Percentiles rank a stretch among this genome's conserved stretches.
Evolutionary conservation across 768 basidiomycete genomes (phyloP).

Genomic region (Gloeophyllum trabeum): DNA sequence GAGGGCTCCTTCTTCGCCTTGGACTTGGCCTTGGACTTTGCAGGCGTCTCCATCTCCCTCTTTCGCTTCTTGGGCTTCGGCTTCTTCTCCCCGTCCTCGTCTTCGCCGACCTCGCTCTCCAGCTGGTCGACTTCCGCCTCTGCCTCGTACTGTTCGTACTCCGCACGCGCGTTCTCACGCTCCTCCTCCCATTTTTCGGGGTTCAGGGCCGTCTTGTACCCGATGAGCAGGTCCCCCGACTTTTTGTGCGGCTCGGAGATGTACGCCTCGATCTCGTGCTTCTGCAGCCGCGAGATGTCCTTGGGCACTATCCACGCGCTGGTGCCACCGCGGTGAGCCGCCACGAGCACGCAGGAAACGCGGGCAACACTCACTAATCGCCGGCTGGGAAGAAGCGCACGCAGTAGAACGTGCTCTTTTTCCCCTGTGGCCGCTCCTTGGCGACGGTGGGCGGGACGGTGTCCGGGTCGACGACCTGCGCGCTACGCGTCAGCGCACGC

Average conservation of each 20-base stretch:
- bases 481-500: constrained; percentile 1
- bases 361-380: constrained; percentile 65
- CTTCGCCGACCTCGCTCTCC: constrained; percentile 39
- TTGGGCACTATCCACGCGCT: constrained; percentile 81
- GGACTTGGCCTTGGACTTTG: constrained; percentile 29
- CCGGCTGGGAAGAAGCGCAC: constrained; percentile 88
- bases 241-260: constrained; percentile 70
- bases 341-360: constrained; percentile 5
- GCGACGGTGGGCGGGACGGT: constrained; percentile 47
- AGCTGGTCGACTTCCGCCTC: constrained; percentile 62
- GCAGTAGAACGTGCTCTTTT: constrained; percentile 64
- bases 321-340: too few species aligned
- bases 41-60: constrained; percentile 41
- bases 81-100: constrained; percentile 30
- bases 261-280: constrained; percentile 76
- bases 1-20: constrained; percentile 33
- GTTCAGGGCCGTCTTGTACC: constrained; percentile 67
- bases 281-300: constrained; percentile 71
- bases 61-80: constrained; percentile 47
- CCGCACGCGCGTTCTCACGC: constrained; percentile 30
- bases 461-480: constrained; percentile 73
- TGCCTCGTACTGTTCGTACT: constrained; percentile 33
- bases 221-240: constrained; percentile 62
- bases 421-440: constrained; percentile 60
- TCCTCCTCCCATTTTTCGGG: constrained; percentile 58